phyloP scores from a whole-genome alignment of 2,329 filamentous ascomycete species.

The Cercospora sp. region DNA sequence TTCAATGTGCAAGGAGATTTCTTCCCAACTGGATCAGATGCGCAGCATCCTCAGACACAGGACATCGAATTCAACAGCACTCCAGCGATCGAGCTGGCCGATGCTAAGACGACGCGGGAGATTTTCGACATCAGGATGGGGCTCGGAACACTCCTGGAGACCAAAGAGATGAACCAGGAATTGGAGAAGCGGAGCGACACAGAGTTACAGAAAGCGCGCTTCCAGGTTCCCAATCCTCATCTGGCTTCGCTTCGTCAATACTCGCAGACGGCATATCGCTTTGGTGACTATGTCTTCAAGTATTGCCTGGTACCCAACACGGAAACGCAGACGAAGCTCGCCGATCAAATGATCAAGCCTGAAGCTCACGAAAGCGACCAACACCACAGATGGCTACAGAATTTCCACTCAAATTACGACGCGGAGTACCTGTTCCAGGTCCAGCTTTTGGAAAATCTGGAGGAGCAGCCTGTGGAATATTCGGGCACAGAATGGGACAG shows the following conservation, averaged over 20 bases:
- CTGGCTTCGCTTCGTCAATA: conserved; percentile 45
- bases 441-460: conserved; percentile 49
- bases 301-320: conserved; percentile 48
- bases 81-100: conserved; percentile 50
- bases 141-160: conserved; percentile 37
- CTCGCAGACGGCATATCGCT: conserved; percentile 52
- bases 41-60: conserved; percentile 35
- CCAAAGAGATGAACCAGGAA: conserved; percentile 45
- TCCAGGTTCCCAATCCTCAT: conserved; percentile 45
- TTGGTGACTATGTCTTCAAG: conserved; percentile 51
- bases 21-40: conserved; percentile 43
- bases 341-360: conserved; percentile 42
- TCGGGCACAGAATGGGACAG: conserved; percentile 48
- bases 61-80: conserved; percentile 54
- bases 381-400: conserved; percentile 43
- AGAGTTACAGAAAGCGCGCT: conserved; percentile 43
- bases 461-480: conserved; percentile 50
- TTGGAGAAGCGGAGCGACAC: conserved; percentile 43
- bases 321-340: conserved; percentile 44
- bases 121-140: conserved; percentile 47
- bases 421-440: conserved; percentile 50
- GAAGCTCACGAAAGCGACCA: conserved; percentile 40
- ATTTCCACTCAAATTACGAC: conserved; percentile 43
- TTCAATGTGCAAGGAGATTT: conserved; percentile 50
- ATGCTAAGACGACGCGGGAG: conserved; percentile 48